These are phyloP conservation scores for Globisporangium irregulare DNA, from an alignment of 352 stramenopile species.

Conservation along the genomic window DNA sequence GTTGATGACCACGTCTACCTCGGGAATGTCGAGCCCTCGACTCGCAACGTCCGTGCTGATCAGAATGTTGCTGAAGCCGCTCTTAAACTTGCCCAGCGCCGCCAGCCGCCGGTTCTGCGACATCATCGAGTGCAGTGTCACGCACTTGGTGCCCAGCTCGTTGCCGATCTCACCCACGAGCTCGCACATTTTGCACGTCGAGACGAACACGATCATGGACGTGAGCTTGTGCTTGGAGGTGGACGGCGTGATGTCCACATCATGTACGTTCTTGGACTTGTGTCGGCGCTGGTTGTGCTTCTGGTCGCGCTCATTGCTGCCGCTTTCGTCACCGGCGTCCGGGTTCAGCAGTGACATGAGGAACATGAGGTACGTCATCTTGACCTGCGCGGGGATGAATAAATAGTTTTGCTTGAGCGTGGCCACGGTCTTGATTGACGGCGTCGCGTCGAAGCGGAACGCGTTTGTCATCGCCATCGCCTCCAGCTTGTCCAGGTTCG, in stretches of 20 bases:
- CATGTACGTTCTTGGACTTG: slow-evolving; percentile 26
- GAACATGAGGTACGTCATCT: slow-evolving; percentile 95
- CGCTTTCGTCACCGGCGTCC: slow-evolving; percentile 42
- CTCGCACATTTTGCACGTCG: slow-evolving; percentile 94
- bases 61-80: slow-evolving; percentile 89
- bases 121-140: slow-evolving; percentile 96
- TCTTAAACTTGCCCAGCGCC: slow-evolving; percentile 97
- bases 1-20: slow-evolving; percentile 97
- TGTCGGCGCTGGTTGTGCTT: slow-evolving; percentile 26
- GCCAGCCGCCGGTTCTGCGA: slow-evolving; percentile 92
- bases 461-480: slow-evolving; percentile 60
- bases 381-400: slow-evolving; percentile 96
- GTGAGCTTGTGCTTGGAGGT: slow-evolving; percentile 34
- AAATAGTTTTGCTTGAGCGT: slow-evolving; percentile 97
- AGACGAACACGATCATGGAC: slow-evolving; percentile 97
- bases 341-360: slow-evolving; percentile 69
- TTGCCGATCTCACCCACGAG: slow-evolving; percentile 93
- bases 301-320: not conserved
- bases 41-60: slow-evolving; percentile 97
- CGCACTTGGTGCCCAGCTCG: slow-evolving; percentile 91
- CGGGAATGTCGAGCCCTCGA: slow-evolving; percentile 96
- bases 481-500: slow-evolving; percentile 86
- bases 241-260: slow-evolving; percentile 13
- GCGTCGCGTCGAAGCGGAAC: slow-evolving; percentile 75
- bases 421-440: slow-evolving; percentile 86